Evolutionary conservation across 2,329 filamentous ascomycete genomes (phyloP).

Genomic region (Fusarium caatingaense): DNA sequence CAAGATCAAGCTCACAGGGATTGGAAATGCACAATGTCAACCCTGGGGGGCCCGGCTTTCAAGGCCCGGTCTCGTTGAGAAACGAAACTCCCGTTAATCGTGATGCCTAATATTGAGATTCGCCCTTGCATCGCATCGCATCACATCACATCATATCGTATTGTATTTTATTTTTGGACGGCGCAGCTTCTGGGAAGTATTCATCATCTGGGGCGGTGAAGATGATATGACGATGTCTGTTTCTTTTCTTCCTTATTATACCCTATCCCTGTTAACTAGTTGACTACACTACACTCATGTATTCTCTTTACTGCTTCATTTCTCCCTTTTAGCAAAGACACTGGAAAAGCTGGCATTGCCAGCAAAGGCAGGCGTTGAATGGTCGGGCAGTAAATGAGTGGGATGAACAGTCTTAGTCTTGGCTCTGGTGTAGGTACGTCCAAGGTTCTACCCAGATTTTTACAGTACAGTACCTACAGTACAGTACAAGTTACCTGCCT

Average conservation of each 20-base stretch:
- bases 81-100: constrained; percentile 46
- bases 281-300: constrained; percentile 25
- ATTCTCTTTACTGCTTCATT: constrained; percentile 17
- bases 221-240: constrained; percentile 41
- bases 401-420: constrained; percentile 7
- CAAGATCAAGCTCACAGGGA: constrained; percentile 71
- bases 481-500: constrained; percentile 18
- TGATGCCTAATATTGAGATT: constrained; percentile 7
- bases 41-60: constrained; percentile 60
- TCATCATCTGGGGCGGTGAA: constrained; percentile 31
- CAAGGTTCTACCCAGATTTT: constrained; percentile 22
- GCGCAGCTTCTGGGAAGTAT: constrained; percentile 45
- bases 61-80: constrained; percentile 64
- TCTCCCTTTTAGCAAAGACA: constrained; percentile 8
- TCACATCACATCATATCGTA: constrained; percentile 12
- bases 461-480: background rate
- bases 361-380: constrained; percentile 27
- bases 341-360: constrained; percentile 26
- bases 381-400: background rate
- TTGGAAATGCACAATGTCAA: constrained; percentile 80
- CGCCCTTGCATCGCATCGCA: background rate
- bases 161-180: constrained; percentile 17
- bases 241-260: constrained; percentile 39
- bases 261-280: constrained; percentile 35
- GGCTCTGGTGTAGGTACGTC: constrained; percentile 19